Evolutionary conservation across 2,329 filamentous ascomycete genomes (phyloP).

Genomic region (Trichophyton schoenleinii): DNA sequence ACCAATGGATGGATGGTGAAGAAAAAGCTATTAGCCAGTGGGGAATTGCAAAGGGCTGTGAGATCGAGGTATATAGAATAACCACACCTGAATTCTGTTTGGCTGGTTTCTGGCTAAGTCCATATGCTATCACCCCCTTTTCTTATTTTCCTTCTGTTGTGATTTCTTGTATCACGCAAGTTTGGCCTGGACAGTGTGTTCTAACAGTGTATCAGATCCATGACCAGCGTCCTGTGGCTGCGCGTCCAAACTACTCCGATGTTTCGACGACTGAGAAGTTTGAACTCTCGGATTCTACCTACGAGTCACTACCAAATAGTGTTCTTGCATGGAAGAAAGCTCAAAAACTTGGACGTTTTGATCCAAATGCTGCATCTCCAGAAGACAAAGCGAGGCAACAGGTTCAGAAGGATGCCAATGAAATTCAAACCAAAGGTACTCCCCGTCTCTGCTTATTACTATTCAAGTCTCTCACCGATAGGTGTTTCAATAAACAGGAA

Average conservation of each 20-base stretch:
- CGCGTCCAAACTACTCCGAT: conserved; percentile 70
- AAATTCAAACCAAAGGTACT: conserved; percentile 56
- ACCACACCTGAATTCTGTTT: background rate
- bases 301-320: conserved; percentile 73
- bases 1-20: conserved; percentile 56
- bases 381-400: conserved; percentile 60
- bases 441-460: background rate
- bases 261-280: conserved; percentile 77
- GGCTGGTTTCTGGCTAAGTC: background rate
- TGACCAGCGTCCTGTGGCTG: conserved; percentile 64
- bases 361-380: conserved; percentile 64
- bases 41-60: conserved; percentile 29
- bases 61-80: conserved; percentile 29
- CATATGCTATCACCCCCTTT: background rate
- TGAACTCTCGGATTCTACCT: conserved; percentile 71
- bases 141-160: background rate
- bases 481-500: conserved; percentile 21
- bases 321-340: conserved; percentile 91
- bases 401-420: conserved; percentile 43
- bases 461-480: background rate
- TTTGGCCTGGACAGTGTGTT: background rate
- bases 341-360: conserved; percentile 93
- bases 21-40: conserved; percentile 50
- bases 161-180: background rate
- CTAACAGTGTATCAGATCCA: conserved; percentile 45